Conservation (phyloP, 768 basidiomycete genomes). For the Boletus fagicola region DNA sequence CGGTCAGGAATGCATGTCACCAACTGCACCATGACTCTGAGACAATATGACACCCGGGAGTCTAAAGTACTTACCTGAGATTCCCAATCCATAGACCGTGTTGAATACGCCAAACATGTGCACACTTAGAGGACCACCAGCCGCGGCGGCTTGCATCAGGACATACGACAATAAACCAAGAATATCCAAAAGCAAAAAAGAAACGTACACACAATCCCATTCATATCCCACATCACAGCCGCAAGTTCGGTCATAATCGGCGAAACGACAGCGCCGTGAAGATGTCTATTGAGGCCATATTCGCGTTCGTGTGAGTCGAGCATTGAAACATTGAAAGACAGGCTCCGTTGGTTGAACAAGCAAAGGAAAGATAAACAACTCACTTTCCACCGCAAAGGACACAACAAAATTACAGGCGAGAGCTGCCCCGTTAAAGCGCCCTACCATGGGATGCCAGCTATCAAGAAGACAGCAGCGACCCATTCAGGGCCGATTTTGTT, state of each 20-base stretch:
- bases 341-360: neutral
- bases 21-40: neutral
- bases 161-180: neutral
- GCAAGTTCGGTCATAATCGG: neutral
- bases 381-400: neutral
- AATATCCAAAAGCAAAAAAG: neutral
- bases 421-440: neutral
- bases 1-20: neutral
- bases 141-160: neutral
- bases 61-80: neutral
- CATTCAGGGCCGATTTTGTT: neutral
- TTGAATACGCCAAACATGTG: neutral
- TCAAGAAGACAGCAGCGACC: neutral
- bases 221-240: neutral
- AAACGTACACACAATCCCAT: neutral
- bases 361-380: neutral
- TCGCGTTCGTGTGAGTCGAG: neutral
- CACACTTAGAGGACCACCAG: neutral
- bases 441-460: neutral
- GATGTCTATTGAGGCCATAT: neutral
- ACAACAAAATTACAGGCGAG: neutral
- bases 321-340: neutral
- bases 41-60: neutral
- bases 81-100: neutral
- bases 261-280: neutral